phyloP scores from a whole-genome alignment of 148 eudicot species.

The Cornus controversa region DNA sequence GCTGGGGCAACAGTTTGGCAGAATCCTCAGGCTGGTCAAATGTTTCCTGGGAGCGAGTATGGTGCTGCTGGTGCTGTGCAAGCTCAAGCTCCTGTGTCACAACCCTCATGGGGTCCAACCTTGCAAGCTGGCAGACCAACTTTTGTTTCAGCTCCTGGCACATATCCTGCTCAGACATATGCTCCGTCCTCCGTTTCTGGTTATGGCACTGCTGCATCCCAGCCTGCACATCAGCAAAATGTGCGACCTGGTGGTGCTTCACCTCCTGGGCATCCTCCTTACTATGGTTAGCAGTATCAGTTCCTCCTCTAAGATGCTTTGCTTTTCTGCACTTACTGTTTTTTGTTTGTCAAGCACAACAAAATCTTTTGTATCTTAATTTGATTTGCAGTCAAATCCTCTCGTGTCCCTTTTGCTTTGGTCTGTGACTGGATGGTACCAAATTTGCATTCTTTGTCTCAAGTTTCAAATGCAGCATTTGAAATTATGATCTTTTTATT shows the following conservation, averaged over 20 bases:
- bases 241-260: conserved; percentile 34
- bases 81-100: conserved; percentile 22
- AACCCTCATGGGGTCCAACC: conserved; percentile 44
- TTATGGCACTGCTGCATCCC: conserved; percentile 29
- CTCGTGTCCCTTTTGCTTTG: not conserved
- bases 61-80: conserved; percentile 11
- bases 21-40: conserved; percentile 35
- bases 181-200: conserved; percentile 26
- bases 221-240: conserved; percentile 20
- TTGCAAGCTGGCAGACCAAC: conserved; percentile 32
- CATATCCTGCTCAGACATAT: conserved; percentile 47
- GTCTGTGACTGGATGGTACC: not conserved
- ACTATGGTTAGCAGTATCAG: conserved; percentile 27
- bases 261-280: conserved; percentile 32
- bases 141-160: conserved; percentile 39
- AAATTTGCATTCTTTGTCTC: conserved; percentile 1
- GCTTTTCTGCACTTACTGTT: not conserved
- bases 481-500: not conserved
- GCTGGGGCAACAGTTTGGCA: conserved; percentile 43
- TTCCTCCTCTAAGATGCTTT: not conserved
- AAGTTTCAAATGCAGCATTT: not conserved
- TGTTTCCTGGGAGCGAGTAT: conserved; percentile 32
- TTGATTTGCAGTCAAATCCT: not conserved
- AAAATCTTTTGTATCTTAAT: not conserved
- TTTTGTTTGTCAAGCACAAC: not conserved